These are phyloP conservation scores for Globisporangium mamillatum DNA, from an alignment of 352 stramenopile genomes.

Conservation along the genomic window DNA sequence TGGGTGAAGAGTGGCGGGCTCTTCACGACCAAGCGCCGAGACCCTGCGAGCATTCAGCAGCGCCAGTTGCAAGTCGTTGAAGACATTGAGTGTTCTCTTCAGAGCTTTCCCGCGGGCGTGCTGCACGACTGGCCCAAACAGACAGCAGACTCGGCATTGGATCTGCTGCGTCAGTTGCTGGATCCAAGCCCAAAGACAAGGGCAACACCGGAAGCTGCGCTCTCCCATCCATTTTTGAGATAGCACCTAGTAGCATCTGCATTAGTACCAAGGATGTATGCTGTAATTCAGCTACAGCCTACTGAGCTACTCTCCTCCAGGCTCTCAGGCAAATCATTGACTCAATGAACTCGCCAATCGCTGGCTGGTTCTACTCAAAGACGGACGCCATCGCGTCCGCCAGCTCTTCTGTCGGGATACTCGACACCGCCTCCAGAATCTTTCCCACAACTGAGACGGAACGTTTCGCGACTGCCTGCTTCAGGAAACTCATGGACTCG, in stretches of 20 bases:
- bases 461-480: background rate
- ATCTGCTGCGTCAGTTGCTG: constrained; percentile 1
- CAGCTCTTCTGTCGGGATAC: background rate
- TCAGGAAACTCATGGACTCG: background rate
- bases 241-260: background rate
- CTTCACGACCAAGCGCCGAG: constrained; percentile 7
- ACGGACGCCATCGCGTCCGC: background rate
- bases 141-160: background rate
- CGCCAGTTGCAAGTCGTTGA: constrained; percentile 1
- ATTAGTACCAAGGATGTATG: background rate
- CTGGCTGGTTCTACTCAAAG: background rate
- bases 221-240: background rate
- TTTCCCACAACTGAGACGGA: background rate
- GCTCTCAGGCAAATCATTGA: background rate
- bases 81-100: background rate
- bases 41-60: constrained; percentile 1
- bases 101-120: constrained; percentile 3
- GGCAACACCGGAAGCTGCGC: background rate
- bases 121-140: background rate
- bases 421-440: background rate
- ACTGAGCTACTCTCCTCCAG: background rate
- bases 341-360: background rate
- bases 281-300: background rate
- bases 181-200: background rate
- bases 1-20: constrained; percentile 1